Evolutionary conservation across 2,329 filamentous ascomycete species (phyloP).

Genomic region (Aspergillus ochraceus): DNA sequence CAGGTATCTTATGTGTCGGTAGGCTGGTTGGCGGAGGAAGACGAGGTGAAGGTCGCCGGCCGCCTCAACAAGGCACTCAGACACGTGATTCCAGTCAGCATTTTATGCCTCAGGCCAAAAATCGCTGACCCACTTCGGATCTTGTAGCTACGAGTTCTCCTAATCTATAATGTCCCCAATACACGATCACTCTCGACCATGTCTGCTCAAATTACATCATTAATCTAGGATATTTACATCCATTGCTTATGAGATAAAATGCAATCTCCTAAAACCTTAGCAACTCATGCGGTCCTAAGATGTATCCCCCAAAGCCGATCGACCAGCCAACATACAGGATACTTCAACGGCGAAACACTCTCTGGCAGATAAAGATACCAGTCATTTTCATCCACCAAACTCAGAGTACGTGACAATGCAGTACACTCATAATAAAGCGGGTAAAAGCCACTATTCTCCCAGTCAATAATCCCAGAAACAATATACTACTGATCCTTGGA

Average conservation of each 20-base stretch:
- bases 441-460: slow-evolving; percentile 30
- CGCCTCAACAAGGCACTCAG: not conserved
- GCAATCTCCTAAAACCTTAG: too few species aligned
- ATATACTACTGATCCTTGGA: slow-evolving; percentile 7
- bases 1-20: not conserved
- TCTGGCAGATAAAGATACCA: slow-evolving; percentile 30
- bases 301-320: slow-evolving; percentile 22
- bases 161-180: too few species aligned
- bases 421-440: slow-evolving; percentile 31
- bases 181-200: too few species aligned
- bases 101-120: not conserved
- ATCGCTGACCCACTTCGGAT: too few species aligned
- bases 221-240: too few species aligned
- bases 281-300: slow-evolving; percentile 10
- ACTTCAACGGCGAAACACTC: slow-evolving; percentile 24
- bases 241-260: too few species aligned
- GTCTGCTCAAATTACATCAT: too few species aligned
- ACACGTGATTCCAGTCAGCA: slow-evolving; percentile 2
- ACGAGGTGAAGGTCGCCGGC: not conserved
- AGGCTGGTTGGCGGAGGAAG: not conserved
- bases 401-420: slow-evolving; percentile 16
- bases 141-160: too few species aligned
- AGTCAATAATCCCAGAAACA: slow-evolving; percentile 28
- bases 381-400: slow-evolving; percentile 24
- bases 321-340: slow-evolving; percentile 22